Percentiles rank a stretch among this genome's conserved stretches.
phyloP scores from a whole-genome alignment of 345 rosid species.

The Pelargonium nanum region DNA sequence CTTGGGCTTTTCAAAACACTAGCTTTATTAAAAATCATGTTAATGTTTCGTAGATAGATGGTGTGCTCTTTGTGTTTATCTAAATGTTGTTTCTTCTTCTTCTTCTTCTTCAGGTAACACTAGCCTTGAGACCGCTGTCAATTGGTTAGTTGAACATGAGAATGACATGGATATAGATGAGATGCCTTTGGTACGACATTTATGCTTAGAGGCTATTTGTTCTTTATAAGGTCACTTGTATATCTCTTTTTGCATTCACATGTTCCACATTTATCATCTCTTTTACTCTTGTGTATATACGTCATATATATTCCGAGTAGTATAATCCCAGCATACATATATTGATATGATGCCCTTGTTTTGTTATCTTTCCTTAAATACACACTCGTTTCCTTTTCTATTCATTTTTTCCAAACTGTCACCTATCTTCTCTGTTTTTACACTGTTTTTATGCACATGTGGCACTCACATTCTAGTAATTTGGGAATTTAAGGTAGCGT shows the following conservation, averaged over 20 bases:
- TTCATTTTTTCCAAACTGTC: not conserved
- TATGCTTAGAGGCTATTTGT: not conserved
- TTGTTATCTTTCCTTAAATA: not conserved
- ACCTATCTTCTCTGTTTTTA: not conserved
- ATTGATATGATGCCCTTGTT: not conserved
- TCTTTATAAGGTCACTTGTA: not conserved
- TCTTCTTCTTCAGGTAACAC: constrained; percentile 49
- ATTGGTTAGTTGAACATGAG: constrained; percentile 98
- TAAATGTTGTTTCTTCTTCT: constrained; percentile 13
- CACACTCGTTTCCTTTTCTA: not conserved
- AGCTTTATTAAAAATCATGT: too few species aligned
- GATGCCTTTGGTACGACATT: constrained; percentile 63
- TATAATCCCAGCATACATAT: not conserved
- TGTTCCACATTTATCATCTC: not conserved
- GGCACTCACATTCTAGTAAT: not conserved
- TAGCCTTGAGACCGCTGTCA: constrained; percentile 83
- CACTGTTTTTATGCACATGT: not conserved
- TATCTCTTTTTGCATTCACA: not conserved
- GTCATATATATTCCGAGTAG: not conserved
- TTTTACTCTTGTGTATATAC: not conserved
- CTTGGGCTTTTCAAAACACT: too few species aligned
- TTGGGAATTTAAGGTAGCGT: not conserved
- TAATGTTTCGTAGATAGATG: not conserved
- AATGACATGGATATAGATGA: constrained; percentile 80
- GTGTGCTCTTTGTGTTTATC: constrained; percentile 1